These are phyloP conservation scores for Populus deltoides DNA, from an alignment of 345 rosid genomes.

Conservation along the genomic window DNA sequence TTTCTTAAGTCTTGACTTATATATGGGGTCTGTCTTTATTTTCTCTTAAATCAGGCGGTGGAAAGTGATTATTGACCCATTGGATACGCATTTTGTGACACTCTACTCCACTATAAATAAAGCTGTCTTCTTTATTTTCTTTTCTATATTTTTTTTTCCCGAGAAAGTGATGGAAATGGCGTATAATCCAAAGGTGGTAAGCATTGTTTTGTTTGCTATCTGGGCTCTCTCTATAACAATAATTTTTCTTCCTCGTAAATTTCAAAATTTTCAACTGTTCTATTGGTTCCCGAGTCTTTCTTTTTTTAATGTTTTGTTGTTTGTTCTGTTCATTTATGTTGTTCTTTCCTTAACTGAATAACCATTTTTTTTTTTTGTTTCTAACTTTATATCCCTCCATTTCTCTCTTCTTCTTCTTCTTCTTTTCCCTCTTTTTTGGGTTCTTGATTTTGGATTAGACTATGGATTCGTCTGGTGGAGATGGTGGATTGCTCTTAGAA, in stretches of 20 bases:
- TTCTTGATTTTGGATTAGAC: conserved; percentile 12
- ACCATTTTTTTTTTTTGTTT: not conserved
- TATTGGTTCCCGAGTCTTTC: conserved; percentile 15
- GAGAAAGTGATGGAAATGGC: conserved; percentile 40
- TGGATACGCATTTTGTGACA: conserved; percentile 27
- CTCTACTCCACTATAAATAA: not conserved
- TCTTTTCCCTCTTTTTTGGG: not conserved
- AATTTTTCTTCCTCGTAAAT: not conserved
- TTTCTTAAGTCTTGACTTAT: conserved; percentile 25
- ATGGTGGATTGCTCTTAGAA: conserved; percentile 5
- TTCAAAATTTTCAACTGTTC: conserved; percentile 18
- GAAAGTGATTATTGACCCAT: conserved; percentile 16
- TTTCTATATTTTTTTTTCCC: conserved; percentile 10
- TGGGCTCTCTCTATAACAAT: conserved; percentile 1
- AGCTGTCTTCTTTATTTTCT: not conserved
- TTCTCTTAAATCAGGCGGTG: conserved; percentile 23
- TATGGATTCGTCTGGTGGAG: not conserved
- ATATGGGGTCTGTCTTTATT: not conserved
- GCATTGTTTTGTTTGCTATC: conserved; percentile 3
- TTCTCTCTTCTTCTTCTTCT: not conserved
- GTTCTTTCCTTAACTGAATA: not conserved
- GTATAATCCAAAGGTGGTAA: conserved; percentile 58
- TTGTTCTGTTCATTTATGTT: not conserved
- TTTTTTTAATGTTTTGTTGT: not conserved
- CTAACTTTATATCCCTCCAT: not conserved